Evolutionary conservation across 1,139 yeast species (phyloP), one percentile per base, ranked within the genome.

Genomic region (Suhomyces wounanorum): DNA sequence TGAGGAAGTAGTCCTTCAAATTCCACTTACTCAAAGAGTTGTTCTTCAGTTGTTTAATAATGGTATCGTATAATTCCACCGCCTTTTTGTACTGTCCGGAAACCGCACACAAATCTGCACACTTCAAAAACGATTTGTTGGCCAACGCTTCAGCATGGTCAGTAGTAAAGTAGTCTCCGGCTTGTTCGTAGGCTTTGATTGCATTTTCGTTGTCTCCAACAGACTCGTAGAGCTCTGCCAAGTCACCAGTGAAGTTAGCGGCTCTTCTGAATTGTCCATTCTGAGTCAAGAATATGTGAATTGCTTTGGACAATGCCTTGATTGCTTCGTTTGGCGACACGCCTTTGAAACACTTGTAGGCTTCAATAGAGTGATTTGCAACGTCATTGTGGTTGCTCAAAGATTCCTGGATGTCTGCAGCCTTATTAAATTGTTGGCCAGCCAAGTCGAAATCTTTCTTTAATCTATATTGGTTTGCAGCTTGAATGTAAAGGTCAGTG

Each of bases 191-290:
- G 28, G 94, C 83, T 52, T 78, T 77, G 50, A 87, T 79, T 3
- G 99, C 97, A 58, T 81, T 81, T 16, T 78, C 75, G 25, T 72
- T 68, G 63, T 92, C 96, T 49, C 81, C 80, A 36, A 88, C 73
- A 45, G 79, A 79, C 68, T 94, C 98, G 65, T 89, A 90, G 44
- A 94, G 70, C 58, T 85, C 94, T 3, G 92, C 99, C 62, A 94
- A 78, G 66, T 94, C 98, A 77, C 87, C 83, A 62, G 94, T 87
- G 70, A 89, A 92, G 65, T 90, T 90, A 17, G 99, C 99, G 21
- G 96, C 97, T 66, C 99, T 80, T 66, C 99, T 84, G 71, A 94
- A 95, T 66, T 92, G 97, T 13, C 99, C 99, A 58, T 91, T 84
- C 56, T 84, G 81, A 1, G 96, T 90, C 56, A 76, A 73, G 68